Evolutionary conservation across 2,329 filamentous ascomycete genomes (phyloP).

Genomic region (Colletotrichum noveboracense): DNA sequence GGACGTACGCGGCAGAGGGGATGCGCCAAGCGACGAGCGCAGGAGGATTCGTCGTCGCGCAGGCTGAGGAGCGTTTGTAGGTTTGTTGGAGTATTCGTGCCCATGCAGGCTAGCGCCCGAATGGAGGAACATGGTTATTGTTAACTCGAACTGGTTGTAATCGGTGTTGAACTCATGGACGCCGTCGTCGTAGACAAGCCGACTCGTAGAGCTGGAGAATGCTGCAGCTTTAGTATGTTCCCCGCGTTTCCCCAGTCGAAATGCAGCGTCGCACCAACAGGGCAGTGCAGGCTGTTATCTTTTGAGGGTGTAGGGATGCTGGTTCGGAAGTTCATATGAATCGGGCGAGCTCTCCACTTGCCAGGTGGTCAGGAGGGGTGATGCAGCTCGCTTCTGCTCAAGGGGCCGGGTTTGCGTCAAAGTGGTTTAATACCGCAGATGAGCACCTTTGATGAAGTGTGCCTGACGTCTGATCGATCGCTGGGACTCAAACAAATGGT

Average conservation of each 20-base stretch:
- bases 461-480: slow-evolving; percentile 5
- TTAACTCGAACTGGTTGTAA: not conserved
- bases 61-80: slow-evolving; percentile 31
- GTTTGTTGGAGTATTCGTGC: slow-evolving; percentile 59
- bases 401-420: not conserved
- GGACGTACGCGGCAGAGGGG: slow-evolving; percentile 1
- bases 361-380: not conserved
- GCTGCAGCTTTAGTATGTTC: not conserved
- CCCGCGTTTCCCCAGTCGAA: not conserved
- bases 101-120: slow-evolving; percentile 64
- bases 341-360: slow-evolving; percentile 8
- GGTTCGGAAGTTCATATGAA: not conserved
- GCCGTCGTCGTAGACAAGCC: not conserved
- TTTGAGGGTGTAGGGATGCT: not conserved
- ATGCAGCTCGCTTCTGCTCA: not conserved
- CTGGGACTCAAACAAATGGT: not conserved
- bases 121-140: slow-evolving; percentile 59
- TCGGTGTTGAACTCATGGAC: not conserved
- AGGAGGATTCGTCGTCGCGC: slow-evolving; percentile 43
- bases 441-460: not conserved
- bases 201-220: not conserved
- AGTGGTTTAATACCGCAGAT: not conserved
- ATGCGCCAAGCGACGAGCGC: slow-evolving; percentile 42
- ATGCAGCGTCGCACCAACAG: not conserved
- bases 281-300: not conserved